A percentile compares a stretch with the other conserved stretches of the same genome.
These are phyloP conservation scores for Rutstroemia sydowiana DNA, from an alignment of 2,329 filamentous ascomycete species.

Conservation along the genomic window DNA sequence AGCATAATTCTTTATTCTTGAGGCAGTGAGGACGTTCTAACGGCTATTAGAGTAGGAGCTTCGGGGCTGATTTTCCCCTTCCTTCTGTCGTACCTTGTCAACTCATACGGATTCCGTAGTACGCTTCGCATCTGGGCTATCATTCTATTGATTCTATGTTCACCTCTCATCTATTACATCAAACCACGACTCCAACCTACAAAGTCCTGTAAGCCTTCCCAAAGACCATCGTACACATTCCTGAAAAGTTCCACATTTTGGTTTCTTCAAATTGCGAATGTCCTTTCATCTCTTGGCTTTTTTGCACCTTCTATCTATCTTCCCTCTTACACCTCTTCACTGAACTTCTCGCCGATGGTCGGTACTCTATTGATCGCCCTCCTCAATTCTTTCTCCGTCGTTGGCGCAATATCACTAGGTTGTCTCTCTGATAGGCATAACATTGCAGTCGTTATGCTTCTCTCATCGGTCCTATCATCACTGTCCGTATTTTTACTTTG, in stretches of 20 bases:
- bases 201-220: constrained; percentile 8
- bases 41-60: constrained; percentile 8
- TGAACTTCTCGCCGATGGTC: constrained; percentile 33
- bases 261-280: constrained; percentile 43
- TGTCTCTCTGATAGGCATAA: constrained; percentile 37
- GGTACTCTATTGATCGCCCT: constrained; percentile 42
- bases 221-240: constrained; percentile 29
- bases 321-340: constrained; percentile 39
- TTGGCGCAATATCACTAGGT: constrained; percentile 34
- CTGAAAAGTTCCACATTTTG: constrained; percentile 39
- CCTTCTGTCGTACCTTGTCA: constrained; percentile 35
- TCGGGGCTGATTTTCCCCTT: constrained; percentile 30
- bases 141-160: constrained; percentile 32
- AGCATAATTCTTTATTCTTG: constrained; percentile 10
- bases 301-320: constrained; percentile 49
- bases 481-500: constrained; percentile 46
- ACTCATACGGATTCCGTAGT: constrained; percentile 32
- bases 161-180: constrained; percentile 47
- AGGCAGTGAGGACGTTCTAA: not conserved
- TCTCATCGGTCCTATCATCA: constrained; percentile 43
- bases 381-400: constrained; percentile 41
- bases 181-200: constrained; percentile 43
- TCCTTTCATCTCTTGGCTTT: constrained; percentile 46
- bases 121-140: constrained; percentile 36
- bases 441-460: constrained; percentile 38